Conservation (phyloP, 257 asterid genomes). For the Petunia secreta region DNA sequence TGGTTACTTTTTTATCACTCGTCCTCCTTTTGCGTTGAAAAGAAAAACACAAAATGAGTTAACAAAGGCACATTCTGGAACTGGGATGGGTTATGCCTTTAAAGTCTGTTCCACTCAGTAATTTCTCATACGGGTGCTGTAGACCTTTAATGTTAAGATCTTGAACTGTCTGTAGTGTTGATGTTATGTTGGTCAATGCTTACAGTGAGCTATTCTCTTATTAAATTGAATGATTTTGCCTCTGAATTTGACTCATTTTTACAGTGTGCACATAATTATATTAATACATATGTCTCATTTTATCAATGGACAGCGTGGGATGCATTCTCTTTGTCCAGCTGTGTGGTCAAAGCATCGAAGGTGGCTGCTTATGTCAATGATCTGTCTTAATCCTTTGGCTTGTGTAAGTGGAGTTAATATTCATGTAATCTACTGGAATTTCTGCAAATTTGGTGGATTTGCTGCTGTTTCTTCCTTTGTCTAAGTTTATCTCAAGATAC, state of each 20-base stretch:
- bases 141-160: background rate
- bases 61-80: background rate
- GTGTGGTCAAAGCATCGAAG: slow-evolving; percentile 98
- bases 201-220: background rate
- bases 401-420: slow-evolving; percentile 65
- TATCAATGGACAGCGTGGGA: slow-evolving; percentile 64
- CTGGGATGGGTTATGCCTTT: background rate
- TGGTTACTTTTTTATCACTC: background rate
- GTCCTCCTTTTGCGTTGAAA: background rate
- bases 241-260: background rate
- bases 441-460: background rate
- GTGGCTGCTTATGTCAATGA: slow-evolving; percentile 98
- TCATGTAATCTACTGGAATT: slow-evolving; percentile 4
- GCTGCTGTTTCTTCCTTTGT: background rate
- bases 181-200: slow-evolving; percentile 1
- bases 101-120: background rate
- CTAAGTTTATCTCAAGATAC: background rate
- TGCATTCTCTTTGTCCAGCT: slow-evolving; percentile 99
- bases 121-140: background rate
- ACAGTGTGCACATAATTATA: background rate
- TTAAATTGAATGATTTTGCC: background rate
- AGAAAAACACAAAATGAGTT: background rate
- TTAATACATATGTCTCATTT: slow-evolving; percentile 22
- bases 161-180: background rate
- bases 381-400: slow-evolving; percentile 87